Conservation (phyloP, 2,329 filamentous ascomycete genomes). For the Fusarium albidum region DNA sequence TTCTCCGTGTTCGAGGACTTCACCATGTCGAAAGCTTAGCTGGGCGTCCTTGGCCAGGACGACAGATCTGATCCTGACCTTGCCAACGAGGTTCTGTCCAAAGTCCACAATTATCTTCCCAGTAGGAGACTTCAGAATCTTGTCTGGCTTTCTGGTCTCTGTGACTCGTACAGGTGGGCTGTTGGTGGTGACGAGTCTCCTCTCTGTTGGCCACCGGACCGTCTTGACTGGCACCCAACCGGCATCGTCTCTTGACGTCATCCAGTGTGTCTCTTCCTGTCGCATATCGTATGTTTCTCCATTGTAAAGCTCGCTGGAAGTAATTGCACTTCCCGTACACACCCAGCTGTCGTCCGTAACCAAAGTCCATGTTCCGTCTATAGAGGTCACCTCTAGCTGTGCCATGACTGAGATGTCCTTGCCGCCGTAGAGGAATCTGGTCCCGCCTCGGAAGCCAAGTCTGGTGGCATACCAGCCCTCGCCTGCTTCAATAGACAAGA, state of each 20-base stretch:
- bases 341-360: slow-evolving; percentile 48
- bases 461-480: slow-evolving; percentile 56
- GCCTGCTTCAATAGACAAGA: slow-evolving; percentile 50
- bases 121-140: slow-evolving; percentile 46
- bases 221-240: background rate
- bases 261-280: slow-evolving; percentile 34
- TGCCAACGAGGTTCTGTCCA: slow-evolving; percentile 66
- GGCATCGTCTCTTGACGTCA: background rate
- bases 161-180: slow-evolving; percentile 49
- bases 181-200: slow-evolving; percentile 12
- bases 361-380: slow-evolving; percentile 14
- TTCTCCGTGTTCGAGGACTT: slow-evolving; percentile 61
- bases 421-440: slow-evolving; percentile 42
- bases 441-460: slow-evolving; percentile 36
- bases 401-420: slow-evolving; percentile 46
- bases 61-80: slow-evolving; percentile 48
- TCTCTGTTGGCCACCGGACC: slow-evolving; percentile 23
- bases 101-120: slow-evolving; percentile 61
- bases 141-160: slow-evolving; percentile 41
- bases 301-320: slow-evolving; percentile 36
- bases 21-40: slow-evolving; percentile 59
- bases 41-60: slow-evolving; percentile 41
- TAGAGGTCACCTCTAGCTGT: slow-evolving; percentile 45
- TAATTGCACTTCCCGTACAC: background rate
- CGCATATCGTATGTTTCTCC: slow-evolving; percentile 60